phyloP scores from a whole-genome alignment of 805 yeast species.

The Starmerella sp. region DNA sequence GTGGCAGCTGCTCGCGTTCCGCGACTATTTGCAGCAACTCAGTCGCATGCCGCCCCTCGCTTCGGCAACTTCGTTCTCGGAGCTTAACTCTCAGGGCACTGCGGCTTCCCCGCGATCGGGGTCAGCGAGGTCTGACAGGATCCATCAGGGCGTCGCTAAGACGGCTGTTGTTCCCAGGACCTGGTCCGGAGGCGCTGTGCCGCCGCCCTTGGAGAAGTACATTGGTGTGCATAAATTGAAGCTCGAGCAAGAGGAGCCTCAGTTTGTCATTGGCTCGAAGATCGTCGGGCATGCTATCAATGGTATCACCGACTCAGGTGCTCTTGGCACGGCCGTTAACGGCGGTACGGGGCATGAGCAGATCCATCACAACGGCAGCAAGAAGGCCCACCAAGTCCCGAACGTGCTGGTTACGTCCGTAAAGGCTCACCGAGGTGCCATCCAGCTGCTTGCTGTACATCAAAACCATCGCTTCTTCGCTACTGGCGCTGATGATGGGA shows the following conservation, averaged over 20 bases:
- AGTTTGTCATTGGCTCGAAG: neutral
- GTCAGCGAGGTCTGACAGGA: neutral
- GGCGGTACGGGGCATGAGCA: slow-evolving; percentile 1
- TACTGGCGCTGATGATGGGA: slow-evolving; percentile 69
- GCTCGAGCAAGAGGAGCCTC: neutral
- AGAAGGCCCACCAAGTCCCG: slow-evolving; percentile 1
- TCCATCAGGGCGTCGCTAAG: slow-evolving; percentile 1
- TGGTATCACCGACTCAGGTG: neutral
- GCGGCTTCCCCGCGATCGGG: neutral
- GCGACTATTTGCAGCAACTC: slow-evolving; percentile 48
- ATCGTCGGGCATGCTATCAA: neutral
- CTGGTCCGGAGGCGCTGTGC: slow-evolving; percentile 15
- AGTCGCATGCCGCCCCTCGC: slow-evolving; percentile 7
- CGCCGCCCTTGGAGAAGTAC: slow-evolving; percentile 12
- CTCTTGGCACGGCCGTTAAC: neutral
- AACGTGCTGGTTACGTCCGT: slow-evolving; percentile 45
- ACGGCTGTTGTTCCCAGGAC: slow-evolving; percentile 1
- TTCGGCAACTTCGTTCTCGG: slow-evolving; percentile 1
- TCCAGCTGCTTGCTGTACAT: slow-evolving; percentile 48
- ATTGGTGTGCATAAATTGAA: slow-evolving; percentile 25
- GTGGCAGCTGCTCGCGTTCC: slow-evolving; percentile 70
- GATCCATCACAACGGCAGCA: neutral
- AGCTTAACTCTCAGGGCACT: neutral
- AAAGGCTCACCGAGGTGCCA: slow-evolving; percentile 47
- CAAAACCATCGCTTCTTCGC: slow-evolving; percentile 56